A percentile compares a stretch with the other conserved stretches of the same genome.
Evolutionary conservation across 495 filamentous ascomycete genomes (phyloP).

Genomic region (Penicillium dipodomyicola): DNA sequence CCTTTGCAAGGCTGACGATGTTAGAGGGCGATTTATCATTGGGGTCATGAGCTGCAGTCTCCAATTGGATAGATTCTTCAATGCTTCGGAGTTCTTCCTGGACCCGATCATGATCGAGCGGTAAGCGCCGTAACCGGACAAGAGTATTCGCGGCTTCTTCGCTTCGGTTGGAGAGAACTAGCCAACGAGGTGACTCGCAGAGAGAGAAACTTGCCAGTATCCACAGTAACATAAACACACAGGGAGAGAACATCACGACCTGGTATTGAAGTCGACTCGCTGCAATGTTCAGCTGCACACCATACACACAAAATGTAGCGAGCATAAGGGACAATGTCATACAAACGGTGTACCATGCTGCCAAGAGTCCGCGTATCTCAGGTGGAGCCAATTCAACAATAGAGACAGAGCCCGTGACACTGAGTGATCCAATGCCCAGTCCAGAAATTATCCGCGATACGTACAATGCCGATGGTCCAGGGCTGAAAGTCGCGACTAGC

Average conservation of each 20-base stretch:
- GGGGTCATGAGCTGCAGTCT: constrained; percentile 1
- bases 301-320: constrained; percentile 16
- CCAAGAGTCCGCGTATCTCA: constrained; percentile 21
- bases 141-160: constrained; percentile 31
- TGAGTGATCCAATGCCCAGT: constrained; percentile 20
- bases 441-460: constrained; percentile 19
- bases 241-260: constrained; percentile 16
- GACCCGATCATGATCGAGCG: constrained; percentile 23
- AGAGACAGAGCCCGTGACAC: constrained; percentile 12
- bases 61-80: constrained; percentile 19
- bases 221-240: constrained; percentile 15
- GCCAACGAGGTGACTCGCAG: constrained; percentile 40
- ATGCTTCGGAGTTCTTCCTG: constrained; percentile 28
- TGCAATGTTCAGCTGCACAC: constrained; percentile 9
- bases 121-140: constrained; percentile 25
- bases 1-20: constrained; percentile 19
- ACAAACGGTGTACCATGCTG: constrained; percentile 16
- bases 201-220: constrained; percentile 21
- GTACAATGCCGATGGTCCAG: constrained; percentile 6
- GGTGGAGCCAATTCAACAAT: constrained; percentile 21
- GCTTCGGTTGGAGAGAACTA: constrained; percentile 23
- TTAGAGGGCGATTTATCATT: constrained; percentile 12
- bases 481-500: constrained; percentile 5
- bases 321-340: constrained; percentile 10
- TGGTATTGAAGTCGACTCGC: constrained; percentile 20